A percentile compares a stretch with the other conserved stretches of the same genome.
phyloP scores from a whole-genome alignment of 2,329 filamentous ascomycete species.

The Talaromyces sp. region DNA sequence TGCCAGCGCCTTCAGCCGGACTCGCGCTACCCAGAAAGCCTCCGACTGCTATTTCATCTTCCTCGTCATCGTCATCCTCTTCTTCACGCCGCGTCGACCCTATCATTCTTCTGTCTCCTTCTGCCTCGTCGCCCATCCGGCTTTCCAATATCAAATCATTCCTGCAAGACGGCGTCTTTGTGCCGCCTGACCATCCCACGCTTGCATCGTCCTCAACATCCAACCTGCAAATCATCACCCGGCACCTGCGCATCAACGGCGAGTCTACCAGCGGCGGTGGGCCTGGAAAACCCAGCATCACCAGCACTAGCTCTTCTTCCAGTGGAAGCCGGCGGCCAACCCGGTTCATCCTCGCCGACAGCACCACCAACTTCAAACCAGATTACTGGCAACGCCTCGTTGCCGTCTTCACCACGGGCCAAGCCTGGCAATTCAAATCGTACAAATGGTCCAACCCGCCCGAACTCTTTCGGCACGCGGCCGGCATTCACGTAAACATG shows the following conservation, averaged over 20 bases:
- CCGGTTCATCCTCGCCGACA: slow-evolving; percentile 93
- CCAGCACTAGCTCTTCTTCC: slow-evolving; percentile 7
- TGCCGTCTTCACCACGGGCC: slow-evolving; percentile 94
- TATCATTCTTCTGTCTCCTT: slow-evolving; percentile 95
- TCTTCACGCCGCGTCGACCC: slow-evolving; percentile 59
- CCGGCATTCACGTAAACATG: slow-evolving; percentile 89
- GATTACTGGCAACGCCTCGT: slow-evolving; percentile 97
- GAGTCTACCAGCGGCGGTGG: not conserved
- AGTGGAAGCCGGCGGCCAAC: slow-evolving; percentile 47
- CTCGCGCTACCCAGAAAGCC: slow-evolving; percentile 37
- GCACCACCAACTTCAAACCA: slow-evolving; percentile 89
- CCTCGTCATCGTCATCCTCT: slow-evolving; percentile 35
- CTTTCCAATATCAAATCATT: slow-evolving; percentile 80
- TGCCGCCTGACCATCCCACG: slow-evolving; percentile 29
- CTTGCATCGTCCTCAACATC: slow-evolving; percentile 59
- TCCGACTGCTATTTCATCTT: slow-evolving; percentile 9
- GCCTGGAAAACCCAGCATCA: not conserved
- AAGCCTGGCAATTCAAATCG: slow-evolving; percentile 96
- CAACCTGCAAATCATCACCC: slow-evolving; percentile 81
- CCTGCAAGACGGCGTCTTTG: slow-evolving; percentile 14
- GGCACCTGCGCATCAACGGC: slow-evolving; percentile 30
- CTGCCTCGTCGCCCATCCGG: slow-evolving; percentile 86
- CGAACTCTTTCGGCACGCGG: slow-evolving; percentile 83
- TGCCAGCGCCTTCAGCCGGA: slow-evolving; percentile 31
- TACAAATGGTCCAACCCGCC: slow-evolving; percentile 92